Evolutionary conservation across 345 rosid genomes (phyloP), one percentile per base, ranked within the genome.

Genomic region (Eucalyptus microcorys): DNA sequence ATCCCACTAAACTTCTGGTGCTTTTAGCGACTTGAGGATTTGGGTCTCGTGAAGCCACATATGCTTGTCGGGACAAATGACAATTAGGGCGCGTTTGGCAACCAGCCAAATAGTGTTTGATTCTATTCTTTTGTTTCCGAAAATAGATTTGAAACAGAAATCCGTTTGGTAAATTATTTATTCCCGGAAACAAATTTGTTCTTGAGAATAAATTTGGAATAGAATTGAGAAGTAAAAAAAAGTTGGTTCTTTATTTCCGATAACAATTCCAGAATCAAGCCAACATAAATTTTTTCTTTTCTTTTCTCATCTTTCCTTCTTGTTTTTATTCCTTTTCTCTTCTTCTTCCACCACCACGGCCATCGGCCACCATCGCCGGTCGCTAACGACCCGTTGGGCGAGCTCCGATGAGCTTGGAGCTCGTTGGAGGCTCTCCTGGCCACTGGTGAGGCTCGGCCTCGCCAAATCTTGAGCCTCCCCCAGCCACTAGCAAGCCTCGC

Each of bases 311-410:
- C 55, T 52, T 52, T 52, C 55, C 10, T 52, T 52, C 55, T 52
- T 52, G 55, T 52, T 52, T 19, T 52, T 52, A 24, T 52, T 52
- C 24, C 4, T 52, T 52, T 19, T 50, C 57, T 52, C 24, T 52
- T 52, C 4, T 19, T 52, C 57, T 52, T 52, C 24, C 57, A 52
- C 1, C 0, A 4, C 57, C 4, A 1, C 4, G 0, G 1, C 10
- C 55, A 52, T 52, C 0, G 0, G 55, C 55, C 55, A 52, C 10
- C 1, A 2, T 1, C 1, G 0, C 10, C 1, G 0, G 1, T 52
- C 0, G 57, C 24, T 4, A 0, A 52, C 1, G 2, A 52, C 24
- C 0, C 7, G 1, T 52, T 52, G 57, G 0, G 10, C 0, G 1
- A 52, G 57, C 57, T 52, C 2, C 10, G 0, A 0, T 10, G 0